These are phyloP conservation scores for Dipodascus geniculatus DNA, from an alignment of 805 yeast genomes.

Conservation along the genomic window DNA sequence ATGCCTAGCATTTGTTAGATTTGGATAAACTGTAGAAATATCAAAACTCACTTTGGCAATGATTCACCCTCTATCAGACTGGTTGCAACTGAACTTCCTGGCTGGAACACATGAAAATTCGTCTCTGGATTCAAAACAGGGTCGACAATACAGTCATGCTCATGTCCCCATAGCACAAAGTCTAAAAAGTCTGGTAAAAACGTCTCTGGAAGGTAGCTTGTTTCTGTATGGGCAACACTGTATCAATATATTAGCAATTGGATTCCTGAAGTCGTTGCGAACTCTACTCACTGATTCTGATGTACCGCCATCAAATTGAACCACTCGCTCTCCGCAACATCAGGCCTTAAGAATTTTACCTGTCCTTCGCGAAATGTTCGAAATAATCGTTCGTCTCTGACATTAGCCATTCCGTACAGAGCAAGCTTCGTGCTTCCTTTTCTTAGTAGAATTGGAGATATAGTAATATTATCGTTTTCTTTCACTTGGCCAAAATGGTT, in stretches of 20 bases:
- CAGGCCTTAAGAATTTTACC: slow-evolving; percentile 69
- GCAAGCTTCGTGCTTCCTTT: slow-evolving; percentile 79
- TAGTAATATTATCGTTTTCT: slow-evolving; percentile 60
- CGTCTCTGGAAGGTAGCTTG: slow-evolving; percentile 74
- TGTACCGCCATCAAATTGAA: slow-evolving; percentile 80
- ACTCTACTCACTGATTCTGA: slow-evolving; percentile 49
- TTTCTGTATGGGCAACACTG: slow-evolving; percentile 59
- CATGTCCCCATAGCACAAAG: slow-evolving; percentile 93
- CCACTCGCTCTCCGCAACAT: slow-evolving; percentile 49
- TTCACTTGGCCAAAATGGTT: slow-evolving; percentile 82
- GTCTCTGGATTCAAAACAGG: slow-evolving; percentile 41
- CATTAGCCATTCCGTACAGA: slow-evolving; percentile 77
- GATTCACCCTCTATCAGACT: slow-evolving; percentile 80
- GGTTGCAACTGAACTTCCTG: slow-evolving; percentile 92
- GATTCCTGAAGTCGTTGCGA: background rate
- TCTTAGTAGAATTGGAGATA: slow-evolving; percentile 67
- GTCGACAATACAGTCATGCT: slow-evolving; percentile 81
- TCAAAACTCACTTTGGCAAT: slow-evolving; percentile 24
- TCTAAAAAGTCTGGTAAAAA: slow-evolving; percentile 75
- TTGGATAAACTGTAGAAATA: background rate
- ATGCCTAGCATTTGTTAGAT: slow-evolving; percentile 32
- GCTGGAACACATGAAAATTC: slow-evolving; percentile 73
- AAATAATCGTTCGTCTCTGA: slow-evolving; percentile 79
- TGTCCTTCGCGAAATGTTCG: slow-evolving; percentile 71
- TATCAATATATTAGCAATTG: background rate